Evolutionary conservation across 2,329 filamentous ascomycete species (phyloP).

Genomic region (Teratosphaeria viscida): DNA sequence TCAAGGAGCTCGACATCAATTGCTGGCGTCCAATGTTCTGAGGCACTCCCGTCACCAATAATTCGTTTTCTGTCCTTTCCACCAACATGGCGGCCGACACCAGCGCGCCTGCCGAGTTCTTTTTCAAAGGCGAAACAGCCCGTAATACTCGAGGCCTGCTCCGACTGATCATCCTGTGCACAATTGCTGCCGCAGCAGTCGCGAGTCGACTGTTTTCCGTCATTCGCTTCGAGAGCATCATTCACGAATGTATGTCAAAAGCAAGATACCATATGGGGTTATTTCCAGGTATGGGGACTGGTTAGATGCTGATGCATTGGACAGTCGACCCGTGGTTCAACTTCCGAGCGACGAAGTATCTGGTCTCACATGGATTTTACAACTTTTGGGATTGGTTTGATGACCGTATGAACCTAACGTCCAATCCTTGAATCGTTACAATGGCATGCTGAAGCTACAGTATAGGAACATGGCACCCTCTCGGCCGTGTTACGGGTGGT

Average conservation of each 20-base stretch:
- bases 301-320: slow-evolving; percentile 12
- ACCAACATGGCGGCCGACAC: background rate
- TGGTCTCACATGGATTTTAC: slow-evolving; percentile 94
- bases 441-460: background rate
- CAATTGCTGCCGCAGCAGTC: slow-evolving; percentile 85
- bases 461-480: slow-evolving; percentile 88
- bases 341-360: slow-evolving; percentile 95
- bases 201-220: slow-evolving; percentile 95
- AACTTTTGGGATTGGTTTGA: slow-evolving; percentile 99
- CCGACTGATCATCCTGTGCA: slow-evolving; percentile 76
- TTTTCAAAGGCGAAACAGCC: slow-evolving; percentile 69
- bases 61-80: background rate
- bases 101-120: slow-evolving; percentile 24
- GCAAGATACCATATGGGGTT: slow-evolving; percentile 6
- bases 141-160: slow-evolving; percentile 76
- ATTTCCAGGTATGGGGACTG: background rate
- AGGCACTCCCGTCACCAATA: background rate
- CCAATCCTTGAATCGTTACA: background rate
- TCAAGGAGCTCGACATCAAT: background rate
- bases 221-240: slow-evolving; percentile 98
- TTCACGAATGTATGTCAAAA: slow-evolving; percentile 82
- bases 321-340: slow-evolving; percentile 99
- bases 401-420: slow-evolving; percentile 54
- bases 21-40: background rate
- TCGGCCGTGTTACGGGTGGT: slow-evolving; percentile 94